Conservation (phyloP, 805 yeast species). For the Schwanniomyces sp. region DNA sequence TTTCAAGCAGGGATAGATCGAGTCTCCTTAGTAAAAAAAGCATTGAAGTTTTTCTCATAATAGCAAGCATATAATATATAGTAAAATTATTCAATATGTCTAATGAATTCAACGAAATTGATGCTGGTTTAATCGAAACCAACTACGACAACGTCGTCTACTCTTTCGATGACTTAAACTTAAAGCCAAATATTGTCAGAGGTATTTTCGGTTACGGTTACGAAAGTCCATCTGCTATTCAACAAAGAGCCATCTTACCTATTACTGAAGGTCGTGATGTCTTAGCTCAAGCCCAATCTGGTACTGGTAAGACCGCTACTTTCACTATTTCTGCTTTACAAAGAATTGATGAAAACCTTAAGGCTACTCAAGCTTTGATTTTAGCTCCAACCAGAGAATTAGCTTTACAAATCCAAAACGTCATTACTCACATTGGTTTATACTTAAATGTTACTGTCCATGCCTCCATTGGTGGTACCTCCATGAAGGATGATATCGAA, state of each 20-base stretch:
- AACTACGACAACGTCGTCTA: slow-evolving; percentile 89
- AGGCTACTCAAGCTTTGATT: slow-evolving; percentile 87
- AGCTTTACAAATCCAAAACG: slow-evolving; percentile 94
- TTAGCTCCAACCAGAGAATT: slow-evolving; percentile 97
- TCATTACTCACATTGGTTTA: slow-evolving; percentile 84
- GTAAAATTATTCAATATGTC: slow-evolving; percentile 33
- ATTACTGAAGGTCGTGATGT: slow-evolving; percentile 72
- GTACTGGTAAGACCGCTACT: slow-evolving; percentile 91
- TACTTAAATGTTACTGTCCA: slow-evolving; percentile 90
- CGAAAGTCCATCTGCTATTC: slow-evolving; percentile 81
- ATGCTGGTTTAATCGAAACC: slow-evolving; percentile 81
- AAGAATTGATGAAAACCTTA: slow-evolving; percentile 68
- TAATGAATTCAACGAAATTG: slow-evolving; percentile 74
- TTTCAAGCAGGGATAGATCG: background rate
- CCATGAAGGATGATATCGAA: slow-evolving; percentile 82
- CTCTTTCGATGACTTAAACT: slow-evolving; percentile 72
- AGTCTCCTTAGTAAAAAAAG: background rate
- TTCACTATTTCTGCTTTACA: slow-evolving; percentile 73
- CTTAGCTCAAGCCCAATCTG: slow-evolving; percentile 85
- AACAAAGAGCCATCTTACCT: slow-evolving; percentile 76
- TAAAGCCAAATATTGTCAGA: slow-evolving; percentile 72
- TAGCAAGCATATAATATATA: background rate
- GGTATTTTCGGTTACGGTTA: slow-evolving; percentile 82
- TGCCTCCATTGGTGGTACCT: slow-evolving; percentile 97
- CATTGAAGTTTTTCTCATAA: slow-evolving; percentile 1